These are phyloP conservation scores for Pelargonium cotyledonis DNA, from an alignment of 441 rosid species.

Conservation along the genomic window DNA sequence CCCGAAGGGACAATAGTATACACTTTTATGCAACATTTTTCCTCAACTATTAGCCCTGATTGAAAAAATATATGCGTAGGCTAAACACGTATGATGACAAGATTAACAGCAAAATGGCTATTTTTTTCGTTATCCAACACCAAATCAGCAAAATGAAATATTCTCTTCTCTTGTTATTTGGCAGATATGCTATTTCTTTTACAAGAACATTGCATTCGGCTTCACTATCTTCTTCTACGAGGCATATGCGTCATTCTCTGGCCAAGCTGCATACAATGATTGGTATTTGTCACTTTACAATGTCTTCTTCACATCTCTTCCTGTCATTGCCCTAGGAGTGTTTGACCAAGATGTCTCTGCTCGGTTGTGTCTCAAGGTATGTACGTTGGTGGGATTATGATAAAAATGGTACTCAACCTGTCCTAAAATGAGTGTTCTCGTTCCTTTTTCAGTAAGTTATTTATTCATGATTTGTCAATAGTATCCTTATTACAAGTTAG, in stretches of 20 bases:
- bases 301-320: constrained; percentile 94
- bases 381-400: neutral
- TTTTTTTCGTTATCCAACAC: neutral
- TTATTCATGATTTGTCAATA: no score
- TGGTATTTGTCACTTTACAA: constrained; percentile 81
- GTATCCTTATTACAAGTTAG: no score
- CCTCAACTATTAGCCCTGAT: neutral
- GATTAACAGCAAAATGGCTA: neutral
- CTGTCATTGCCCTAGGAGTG: constrained; percentile 88
- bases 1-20: neutral
- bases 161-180: constrained; percentile 12
- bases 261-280: constrained; percentile 76
- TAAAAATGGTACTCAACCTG: no score
- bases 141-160: neutral
- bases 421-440: no score
- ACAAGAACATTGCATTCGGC: constrained; percentile 91
- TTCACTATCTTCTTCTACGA: constrained; percentile 81
- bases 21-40: neutral
- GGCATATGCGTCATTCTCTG: constrained; percentile 80
- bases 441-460: no score
- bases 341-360: constrained; percentile 90
- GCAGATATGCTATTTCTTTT: constrained; percentile 95
- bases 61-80: neutral
- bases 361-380: constrained; percentile 60
- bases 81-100: no score